These are phyloP conservation scores for Phylloporus sp. DNA, from an alignment of 768 basidiomycete genomes.

Conservation along the genomic window DNA sequence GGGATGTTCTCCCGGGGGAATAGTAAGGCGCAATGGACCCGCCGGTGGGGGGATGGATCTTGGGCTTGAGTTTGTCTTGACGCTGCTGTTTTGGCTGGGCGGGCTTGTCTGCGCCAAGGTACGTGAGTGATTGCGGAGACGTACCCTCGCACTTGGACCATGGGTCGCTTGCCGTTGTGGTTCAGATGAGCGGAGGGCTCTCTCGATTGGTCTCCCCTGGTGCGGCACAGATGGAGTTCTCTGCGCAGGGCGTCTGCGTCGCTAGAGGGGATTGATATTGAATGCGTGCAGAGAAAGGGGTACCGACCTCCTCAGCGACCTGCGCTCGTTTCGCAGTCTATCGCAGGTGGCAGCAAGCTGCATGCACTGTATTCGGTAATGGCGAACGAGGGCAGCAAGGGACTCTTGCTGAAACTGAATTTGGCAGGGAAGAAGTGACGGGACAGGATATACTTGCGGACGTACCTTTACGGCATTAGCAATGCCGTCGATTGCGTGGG, in stretches of 20 bases:
- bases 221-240: conserved; percentile 49
- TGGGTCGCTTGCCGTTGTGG: conserved; percentile 61
- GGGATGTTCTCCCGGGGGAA: conserved; percentile 53
- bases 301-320: conserved; percentile 50
- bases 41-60: conserved; percentile 50
- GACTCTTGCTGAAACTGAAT: conserved; percentile 74
- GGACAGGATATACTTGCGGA: not conserved
- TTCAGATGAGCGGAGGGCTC: conserved; percentile 42
- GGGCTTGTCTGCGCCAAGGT: not conserved
- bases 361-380: conserved; percentile 53
- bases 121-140: conserved; percentile 8
- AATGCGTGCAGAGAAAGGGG: conserved; percentile 1
- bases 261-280: conserved; percentile 31
- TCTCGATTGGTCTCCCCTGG: conserved; percentile 23
- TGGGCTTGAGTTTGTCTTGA: conserved; percentile 53
- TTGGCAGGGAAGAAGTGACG: not conserved
- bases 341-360: conserved; percentile 37
- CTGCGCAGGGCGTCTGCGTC: conserved; percentile 42
- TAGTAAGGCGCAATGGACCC: conserved; percentile 61
- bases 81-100: conserved; percentile 18
- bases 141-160: conserved; percentile 43
- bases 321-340: conserved; percentile 36
- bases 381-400: conserved; percentile 61
- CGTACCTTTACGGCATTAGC: conserved; percentile 65
- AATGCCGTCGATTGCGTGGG: conserved; percentile 55